Conservation (phyloP, 805 yeast species). For the Priceomyces castillae region DNA sequence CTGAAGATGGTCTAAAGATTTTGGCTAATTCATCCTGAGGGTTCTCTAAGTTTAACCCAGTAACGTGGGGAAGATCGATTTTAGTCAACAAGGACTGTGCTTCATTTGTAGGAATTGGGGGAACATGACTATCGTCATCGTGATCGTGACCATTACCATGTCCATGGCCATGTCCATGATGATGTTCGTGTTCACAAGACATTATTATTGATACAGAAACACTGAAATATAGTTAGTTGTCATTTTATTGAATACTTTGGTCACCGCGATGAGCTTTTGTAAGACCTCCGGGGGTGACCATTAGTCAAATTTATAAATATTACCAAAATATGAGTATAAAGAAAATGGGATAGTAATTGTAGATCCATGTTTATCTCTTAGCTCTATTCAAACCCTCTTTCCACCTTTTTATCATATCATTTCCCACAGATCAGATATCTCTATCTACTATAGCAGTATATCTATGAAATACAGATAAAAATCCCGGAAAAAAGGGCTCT, state of each 20-base stretch:
- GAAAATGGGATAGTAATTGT: too few species aligned
- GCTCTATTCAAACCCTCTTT: too few species aligned
- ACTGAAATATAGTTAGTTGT: too few species aligned
- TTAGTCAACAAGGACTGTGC: constrained; percentile 64
- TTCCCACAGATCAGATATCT: too few species aligned
- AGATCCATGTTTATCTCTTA: too few species aligned
- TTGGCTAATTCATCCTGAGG: constrained; percentile 45
- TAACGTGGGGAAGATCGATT: constrained; percentile 58
- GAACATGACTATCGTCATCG: constrained; percentile 31
- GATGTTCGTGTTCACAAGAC: constrained; percentile 33
- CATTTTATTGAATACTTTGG: not conserved
- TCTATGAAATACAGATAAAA: too few species aligned
- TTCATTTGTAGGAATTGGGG: constrained; percentile 68
- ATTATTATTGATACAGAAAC: constrained; percentile 12
- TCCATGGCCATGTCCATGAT: constrained; percentile 18
- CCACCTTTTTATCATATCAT: too few species aligned
- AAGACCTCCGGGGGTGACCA: not conserved
- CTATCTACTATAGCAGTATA: too few species aligned
- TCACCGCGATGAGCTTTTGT: not conserved
- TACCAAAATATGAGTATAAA: not conserved
- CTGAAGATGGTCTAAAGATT: constrained; percentile 53
- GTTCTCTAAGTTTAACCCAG: constrained; percentile 61
- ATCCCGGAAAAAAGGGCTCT: too few species aligned
- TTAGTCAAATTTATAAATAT: too few species aligned
- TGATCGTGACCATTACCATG: constrained; percentile 35